phyloP scores from a whole-genome alignment of 495 filamentous ascomycete genomes.

The Lasiosphaeria ovina region DNA sequence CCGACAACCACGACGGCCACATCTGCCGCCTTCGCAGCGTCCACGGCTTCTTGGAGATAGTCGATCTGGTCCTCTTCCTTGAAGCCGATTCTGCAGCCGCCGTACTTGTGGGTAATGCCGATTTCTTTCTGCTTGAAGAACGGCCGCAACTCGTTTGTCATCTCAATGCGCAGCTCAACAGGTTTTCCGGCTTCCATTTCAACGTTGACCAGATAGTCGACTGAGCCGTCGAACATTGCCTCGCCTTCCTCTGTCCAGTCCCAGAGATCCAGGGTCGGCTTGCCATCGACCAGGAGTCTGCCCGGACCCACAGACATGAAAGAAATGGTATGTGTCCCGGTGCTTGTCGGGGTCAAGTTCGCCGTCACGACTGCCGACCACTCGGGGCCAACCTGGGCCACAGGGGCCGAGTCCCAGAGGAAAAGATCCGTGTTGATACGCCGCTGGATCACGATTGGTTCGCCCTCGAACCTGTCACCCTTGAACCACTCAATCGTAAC shows the following conservation, averaged over 20 bases:
- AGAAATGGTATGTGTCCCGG: slow-evolving; percentile 70
- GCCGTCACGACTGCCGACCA: slow-evolving; percentile 62
- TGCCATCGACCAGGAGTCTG: slow-evolving; percentile 64
- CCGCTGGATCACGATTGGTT: slow-evolving; percentile 51
- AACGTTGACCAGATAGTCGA: slow-evolving; percentile 53
- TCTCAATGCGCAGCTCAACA: slow-evolving; percentile 53
- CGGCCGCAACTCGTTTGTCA: slow-evolving; percentile 61
- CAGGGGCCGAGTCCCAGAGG: slow-evolving; percentile 67
- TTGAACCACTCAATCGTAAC: slow-evolving; percentile 63
- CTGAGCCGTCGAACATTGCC: slow-evolving; percentile 59
- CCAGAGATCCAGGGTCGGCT: slow-evolving; percentile 72
- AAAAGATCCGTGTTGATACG: slow-evolving; percentile 63
- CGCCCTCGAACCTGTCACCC: slow-evolving; percentile 59
- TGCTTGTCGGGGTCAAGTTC: slow-evolving; percentile 48
- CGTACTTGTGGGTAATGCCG: slow-evolving; percentile 57
- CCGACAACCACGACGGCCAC: slow-evolving; percentile 79
- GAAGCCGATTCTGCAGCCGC: slow-evolving; percentile 77
- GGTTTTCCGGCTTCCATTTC: slow-evolving; percentile 50
- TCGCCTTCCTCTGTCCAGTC: slow-evolving; percentile 66
- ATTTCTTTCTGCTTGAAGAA: slow-evolving; percentile 48
- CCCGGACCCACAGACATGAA: slow-evolving; percentile 75
- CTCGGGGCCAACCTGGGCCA: slow-evolving; percentile 52
- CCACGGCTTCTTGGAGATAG: slow-evolving; percentile 68
- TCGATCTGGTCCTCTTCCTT: slow-evolving; percentile 67
- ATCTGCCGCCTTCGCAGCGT: slow-evolving; percentile 64